Percentiles rank a stretch among this genome's conserved stretches.
phyloP scores from a whole-genome alignment of 2,329 filamentous ascomycete genomes.

The Penicillium psychrosexuale region DNA sequence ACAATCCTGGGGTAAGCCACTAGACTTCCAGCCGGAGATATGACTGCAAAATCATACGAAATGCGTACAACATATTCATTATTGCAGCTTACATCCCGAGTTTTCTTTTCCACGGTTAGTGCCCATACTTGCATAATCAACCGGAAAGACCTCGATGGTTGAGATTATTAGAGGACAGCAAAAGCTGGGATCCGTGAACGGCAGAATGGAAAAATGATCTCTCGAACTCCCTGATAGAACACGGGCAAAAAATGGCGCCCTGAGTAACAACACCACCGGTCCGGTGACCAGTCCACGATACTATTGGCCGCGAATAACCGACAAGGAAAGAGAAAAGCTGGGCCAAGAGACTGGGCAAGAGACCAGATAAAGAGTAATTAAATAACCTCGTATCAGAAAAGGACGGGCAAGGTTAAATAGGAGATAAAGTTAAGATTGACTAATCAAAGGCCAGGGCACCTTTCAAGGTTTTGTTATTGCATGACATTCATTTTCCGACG shows the following conservation, averaged over 20 bases:
- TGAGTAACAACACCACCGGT: not conserved
- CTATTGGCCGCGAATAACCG: not conserved
- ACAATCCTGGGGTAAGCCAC: not conserved
- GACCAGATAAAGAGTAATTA: not conserved
- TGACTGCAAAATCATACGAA: not conserved
- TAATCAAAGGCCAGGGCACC: not conserved
- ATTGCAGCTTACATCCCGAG: not conserved
- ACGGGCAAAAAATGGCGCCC: not conserved
- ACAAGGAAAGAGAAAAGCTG: not conserved
- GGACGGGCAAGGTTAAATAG: not conserved
- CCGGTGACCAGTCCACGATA: conserved; percentile 2
- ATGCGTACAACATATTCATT: not conserved
- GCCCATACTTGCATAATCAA: not conserved
- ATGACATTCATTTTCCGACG: too few relatives aligned
- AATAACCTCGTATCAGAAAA: not conserved
- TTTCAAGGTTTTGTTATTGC: not conserved
- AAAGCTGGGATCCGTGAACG: not conserved
- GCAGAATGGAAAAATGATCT: not conserved
- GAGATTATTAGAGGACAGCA: not conserved
- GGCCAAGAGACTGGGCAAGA: not conserved
- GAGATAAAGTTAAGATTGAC: not conserved
- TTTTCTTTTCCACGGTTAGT: too few relatives aligned
- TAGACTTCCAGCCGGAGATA: not conserved
- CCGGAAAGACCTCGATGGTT: not conserved
- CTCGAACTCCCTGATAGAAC: not conserved